phyloP scores from a whole-genome alignment of 768 basidiomycete genomes.

The Boletellus ananiceps region DNA sequence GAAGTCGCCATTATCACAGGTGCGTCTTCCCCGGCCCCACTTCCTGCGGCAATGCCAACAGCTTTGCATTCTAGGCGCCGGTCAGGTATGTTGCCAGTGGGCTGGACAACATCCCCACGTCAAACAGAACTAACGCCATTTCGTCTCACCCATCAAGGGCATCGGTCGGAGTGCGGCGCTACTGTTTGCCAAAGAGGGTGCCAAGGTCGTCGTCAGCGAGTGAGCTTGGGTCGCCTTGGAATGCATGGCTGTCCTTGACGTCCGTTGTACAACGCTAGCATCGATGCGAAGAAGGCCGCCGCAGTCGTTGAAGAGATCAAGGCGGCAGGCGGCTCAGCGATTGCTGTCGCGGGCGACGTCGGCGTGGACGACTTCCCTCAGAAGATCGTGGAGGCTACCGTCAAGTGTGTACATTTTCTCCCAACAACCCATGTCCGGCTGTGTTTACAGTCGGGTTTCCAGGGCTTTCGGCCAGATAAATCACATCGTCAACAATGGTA shows the following conservation, averaged over 20 bases:
- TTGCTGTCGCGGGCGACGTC: constrained; percentile 76
- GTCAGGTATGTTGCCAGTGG: constrained; percentile 47
- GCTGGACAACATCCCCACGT: background rate
- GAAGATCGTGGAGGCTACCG: constrained; percentile 68
- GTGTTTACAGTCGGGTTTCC: background rate
- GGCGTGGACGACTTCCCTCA: constrained; percentile 80
- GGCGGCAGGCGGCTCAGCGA: constrained; percentile 63
- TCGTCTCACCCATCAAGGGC: constrained; percentile 42
- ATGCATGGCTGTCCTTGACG: constrained; percentile 1
- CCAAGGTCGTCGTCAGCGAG: constrained; percentile 85
- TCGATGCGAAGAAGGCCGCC: constrained; percentile 67
- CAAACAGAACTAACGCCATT: background rate
- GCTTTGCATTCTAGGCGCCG: constrained; percentile 50
- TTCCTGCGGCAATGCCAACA: background rate
- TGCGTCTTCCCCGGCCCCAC: constrained; percentile 28
- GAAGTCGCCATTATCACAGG: constrained; percentile 88
- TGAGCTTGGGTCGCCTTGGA: constrained; percentile 29
- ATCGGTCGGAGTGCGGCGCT: constrained; percentile 74
- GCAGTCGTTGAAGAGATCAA: constrained; percentile 71
- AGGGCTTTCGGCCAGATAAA: constrained; percentile 83
- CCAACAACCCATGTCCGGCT: background rate
- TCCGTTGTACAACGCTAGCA: constrained; percentile 36
- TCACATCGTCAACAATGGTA: constrained; percentile 81
- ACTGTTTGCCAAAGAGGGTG: constrained; percentile 79
- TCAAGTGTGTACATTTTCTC: constrained; percentile 53